These are phyloP conservation scores for Beauveria pseudobassiana DNA, from an alignment of 2,329 filamentous ascomycete species.

Conservation along the genomic window DNA sequence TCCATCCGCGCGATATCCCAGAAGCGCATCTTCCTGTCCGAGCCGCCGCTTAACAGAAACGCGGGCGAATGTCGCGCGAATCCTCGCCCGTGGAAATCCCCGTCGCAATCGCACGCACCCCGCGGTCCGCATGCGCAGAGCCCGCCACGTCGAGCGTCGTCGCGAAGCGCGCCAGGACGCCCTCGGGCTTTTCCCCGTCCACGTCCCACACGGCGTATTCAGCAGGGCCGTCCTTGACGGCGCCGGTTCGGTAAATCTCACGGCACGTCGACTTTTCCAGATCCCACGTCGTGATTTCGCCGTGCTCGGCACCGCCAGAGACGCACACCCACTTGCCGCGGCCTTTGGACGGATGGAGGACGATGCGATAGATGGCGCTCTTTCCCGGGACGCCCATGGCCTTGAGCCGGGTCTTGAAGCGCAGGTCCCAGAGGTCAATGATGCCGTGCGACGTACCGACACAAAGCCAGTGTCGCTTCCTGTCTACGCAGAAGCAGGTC, in stretches of 20 bases:
- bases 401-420: constrained; percentile 83
- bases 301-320: constrained; percentile 76
- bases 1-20: constrained; percentile 83
- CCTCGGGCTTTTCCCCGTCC: constrained; percentile 81
- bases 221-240: constrained; percentile 51
- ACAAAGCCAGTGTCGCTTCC: constrained; percentile 81
- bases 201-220: constrained; percentile 80
- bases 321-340: constrained; percentile 82
- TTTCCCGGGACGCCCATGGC: constrained; percentile 83
- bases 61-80: constrained; percentile 64
- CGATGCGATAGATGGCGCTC: constrained; percentile 70
- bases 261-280: constrained; percentile 82
- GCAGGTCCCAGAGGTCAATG: constrained; percentile 88
- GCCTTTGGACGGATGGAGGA: constrained; percentile 69
- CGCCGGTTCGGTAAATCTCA: constrained; percentile 74
- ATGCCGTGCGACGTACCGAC: constrained; percentile 90
- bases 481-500: constrained; percentile 84
- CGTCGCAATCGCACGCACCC: constrained; percentile 68
- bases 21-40: constrained; percentile 85
- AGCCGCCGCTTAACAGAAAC: constrained; percentile 80
- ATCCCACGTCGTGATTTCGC: constrained; percentile 93
- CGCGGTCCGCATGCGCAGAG: constrained; percentile 49
- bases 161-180: constrained; percentile 80
- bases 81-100: constrained; percentile 66
- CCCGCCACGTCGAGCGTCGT: constrained; percentile 59